A percentile compares a stretch with the other conserved stretches of the same genome.
phyloP scores from a whole-genome alignment of 768 basidiomycete genomes.

The Mycena capillaripes region DNA sequence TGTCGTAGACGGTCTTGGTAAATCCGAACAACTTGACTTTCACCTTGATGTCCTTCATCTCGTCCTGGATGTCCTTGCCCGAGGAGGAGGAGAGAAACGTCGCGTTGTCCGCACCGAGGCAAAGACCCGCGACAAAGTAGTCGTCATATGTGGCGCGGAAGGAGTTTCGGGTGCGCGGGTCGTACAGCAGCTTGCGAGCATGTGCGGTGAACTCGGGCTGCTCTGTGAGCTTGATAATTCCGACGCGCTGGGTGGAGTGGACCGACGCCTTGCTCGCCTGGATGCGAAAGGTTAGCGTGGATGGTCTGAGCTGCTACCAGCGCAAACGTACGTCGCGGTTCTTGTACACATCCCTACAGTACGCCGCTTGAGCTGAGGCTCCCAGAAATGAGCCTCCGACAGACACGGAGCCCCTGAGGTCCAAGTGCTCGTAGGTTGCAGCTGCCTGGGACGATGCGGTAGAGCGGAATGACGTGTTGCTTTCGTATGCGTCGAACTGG shows the following conservation, averaged over 20 bases:
- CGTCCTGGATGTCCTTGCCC: background rate
- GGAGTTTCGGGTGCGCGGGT: background rate
- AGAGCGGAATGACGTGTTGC: too few relatives aligned
- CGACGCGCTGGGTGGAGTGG: background rate
- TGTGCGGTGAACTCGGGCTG: background rate
- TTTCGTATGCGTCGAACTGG: background rate
- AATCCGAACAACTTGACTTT: background rate
- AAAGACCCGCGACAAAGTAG: background rate
- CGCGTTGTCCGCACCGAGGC: background rate
- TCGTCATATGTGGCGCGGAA: too few relatives aligned
- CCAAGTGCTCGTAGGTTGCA: background rate
- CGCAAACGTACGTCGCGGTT: too few relatives aligned
- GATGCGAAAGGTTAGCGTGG: background rate
- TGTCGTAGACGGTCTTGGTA: background rate
- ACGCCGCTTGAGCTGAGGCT: background rate
- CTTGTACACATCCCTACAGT: too few relatives aligned
- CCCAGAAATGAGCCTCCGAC: background rate
- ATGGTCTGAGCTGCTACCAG: too few relatives aligned
- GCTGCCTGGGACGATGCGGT: constrained; percentile 1
- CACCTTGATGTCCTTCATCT: constrained; percentile 1
- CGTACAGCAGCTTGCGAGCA: background rate
- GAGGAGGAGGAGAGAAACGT: background rate
- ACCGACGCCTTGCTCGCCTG: background rate
- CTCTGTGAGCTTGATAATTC: too few relatives aligned
- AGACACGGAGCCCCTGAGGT: background rate